phyloP scores from a whole-genome alignment of 2,329 filamentous ascomycete genomes.

The Fusarium redolens region DNA sequence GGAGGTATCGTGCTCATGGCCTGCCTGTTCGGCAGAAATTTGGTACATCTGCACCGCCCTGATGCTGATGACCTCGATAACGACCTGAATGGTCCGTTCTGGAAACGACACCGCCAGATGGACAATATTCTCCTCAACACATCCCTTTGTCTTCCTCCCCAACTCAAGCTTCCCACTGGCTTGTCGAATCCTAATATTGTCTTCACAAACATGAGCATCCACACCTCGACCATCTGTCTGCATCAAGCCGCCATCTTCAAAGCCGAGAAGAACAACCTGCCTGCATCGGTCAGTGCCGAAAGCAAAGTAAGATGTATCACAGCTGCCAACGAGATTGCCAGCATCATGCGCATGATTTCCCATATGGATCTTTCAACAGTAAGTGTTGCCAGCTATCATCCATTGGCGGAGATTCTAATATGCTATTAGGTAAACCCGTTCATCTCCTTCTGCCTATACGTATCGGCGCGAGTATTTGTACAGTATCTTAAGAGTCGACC shows the following conservation, averaged over 20 bases:
- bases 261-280: slow-evolving; percentile 87
- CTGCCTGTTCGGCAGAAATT: slow-evolving; percentile 90
- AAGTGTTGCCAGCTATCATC: slow-evolving; percentile 52
- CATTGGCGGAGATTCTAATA: slow-evolving; percentile 33
- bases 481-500: slow-evolving; percentile 96
- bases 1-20: slow-evolving; percentile 86
- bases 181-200: slow-evolving; percentile 85
- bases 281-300: slow-evolving; percentile 81
- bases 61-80: slow-evolving; percentile 83
- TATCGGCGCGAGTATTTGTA: slow-evolving; percentile 94
- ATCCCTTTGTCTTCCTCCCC: slow-evolving; percentile 81
- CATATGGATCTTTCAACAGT: slow-evolving; percentile 87
- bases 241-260: slow-evolving; percentile 99
- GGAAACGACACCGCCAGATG: slow-evolving; percentile 90
- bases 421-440: slow-evolving; percentile 86
- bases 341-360: slow-evolving; percentile 94
- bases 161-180: slow-evolving; percentile 82
- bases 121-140: slow-evolving; percentile 93
- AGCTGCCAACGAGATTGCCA: slow-evolving; percentile 92
- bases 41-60: slow-evolving; percentile 90
- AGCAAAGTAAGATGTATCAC: slow-evolving; percentile 94
- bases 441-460: slow-evolving; percentile 94
- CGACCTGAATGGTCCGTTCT: slow-evolving; percentile 93
- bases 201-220: slow-evolving; percentile 96
- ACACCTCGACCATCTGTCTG: slow-evolving; percentile 96